phyloP scores from a whole-genome alignment of 345 rosid genomes.

The Zanthoxylum bungeanum region DNA sequence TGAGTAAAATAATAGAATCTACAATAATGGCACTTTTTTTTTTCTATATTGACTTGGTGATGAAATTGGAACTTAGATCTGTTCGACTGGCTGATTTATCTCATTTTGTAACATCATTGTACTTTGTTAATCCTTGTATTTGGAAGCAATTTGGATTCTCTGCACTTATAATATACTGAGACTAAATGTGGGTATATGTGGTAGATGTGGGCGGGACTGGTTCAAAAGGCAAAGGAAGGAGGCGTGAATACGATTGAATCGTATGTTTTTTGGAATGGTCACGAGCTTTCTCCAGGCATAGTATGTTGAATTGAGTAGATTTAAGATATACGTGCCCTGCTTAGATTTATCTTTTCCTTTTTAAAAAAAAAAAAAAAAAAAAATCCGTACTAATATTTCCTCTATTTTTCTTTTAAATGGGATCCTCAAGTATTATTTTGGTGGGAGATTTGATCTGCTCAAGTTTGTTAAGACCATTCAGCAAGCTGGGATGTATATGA shows the following conservation, averaged over 20 bases:
- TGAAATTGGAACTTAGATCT: neutral
- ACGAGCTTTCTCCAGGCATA: constrained; percentile 69
- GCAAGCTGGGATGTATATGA: constrained; percentile 82
- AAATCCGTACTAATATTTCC: neutral
- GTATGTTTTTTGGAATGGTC: constrained; percentile 96
- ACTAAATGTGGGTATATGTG: constrained; percentile 11
- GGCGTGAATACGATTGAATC: constrained; percentile 78
- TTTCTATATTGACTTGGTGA: neutral
- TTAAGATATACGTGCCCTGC: neutral
- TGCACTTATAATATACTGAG: constrained; percentile 1
- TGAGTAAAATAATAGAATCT: neutral
- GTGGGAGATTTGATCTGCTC: constrained; percentile 80
- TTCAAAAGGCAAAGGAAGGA: constrained; percentile 84
- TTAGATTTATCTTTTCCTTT: neutral
- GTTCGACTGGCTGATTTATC: neutral
- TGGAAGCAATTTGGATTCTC: neutral
- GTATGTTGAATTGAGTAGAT: constrained; percentile 30
- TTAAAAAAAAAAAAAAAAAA: no score
- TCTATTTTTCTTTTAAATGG: neutral
- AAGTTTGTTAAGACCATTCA: constrained; percentile 87
- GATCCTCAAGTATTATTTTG: constrained; percentile 62
- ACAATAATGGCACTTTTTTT: neutral
- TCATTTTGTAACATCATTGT: neutral
- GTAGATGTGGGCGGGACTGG: constrained; percentile 92
- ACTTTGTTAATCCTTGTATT: no score